Evolutionary conservation across 2,329 filamentous ascomycete species (phyloP).

Genomic region (Colletotrichum cuscutae): DNA sequence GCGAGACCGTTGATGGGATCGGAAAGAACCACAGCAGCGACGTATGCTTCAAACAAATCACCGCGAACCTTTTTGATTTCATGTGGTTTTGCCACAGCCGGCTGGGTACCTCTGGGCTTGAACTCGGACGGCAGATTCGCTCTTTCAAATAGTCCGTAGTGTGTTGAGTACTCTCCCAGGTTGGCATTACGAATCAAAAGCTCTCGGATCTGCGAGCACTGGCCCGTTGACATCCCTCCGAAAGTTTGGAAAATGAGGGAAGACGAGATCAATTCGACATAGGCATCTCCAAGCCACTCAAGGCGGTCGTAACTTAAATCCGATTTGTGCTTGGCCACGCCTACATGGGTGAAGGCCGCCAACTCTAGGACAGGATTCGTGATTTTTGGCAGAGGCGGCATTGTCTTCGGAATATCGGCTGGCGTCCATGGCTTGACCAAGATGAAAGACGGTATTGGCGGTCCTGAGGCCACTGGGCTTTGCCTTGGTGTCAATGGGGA

Average conservation of each 20-base stretch:
- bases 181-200: constrained; percentile 83
- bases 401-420: constrained; percentile 55
- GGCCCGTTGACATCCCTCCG: constrained; percentile 70
- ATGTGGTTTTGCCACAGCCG: constrained; percentile 49
- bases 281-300: constrained; percentile 90
- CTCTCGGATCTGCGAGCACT: constrained; percentile 81
- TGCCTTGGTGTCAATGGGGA: neutral
- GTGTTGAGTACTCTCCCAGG: constrained; percentile 73
- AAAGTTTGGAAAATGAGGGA: constrained; percentile 81
- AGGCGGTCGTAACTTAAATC: constrained; percentile 79
- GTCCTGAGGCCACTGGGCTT: neutral
- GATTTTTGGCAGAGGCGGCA: constrained; percentile 72
- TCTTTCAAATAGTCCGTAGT: constrained; percentile 76
- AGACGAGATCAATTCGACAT: constrained; percentile 81
- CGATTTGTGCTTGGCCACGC: constrained; percentile 48
- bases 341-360: constrained; percentile 75
- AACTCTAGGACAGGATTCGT: constrained; percentile 67
- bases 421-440: constrained; percentile 59
- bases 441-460: constrained; percentile 29
- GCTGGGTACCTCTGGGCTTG: constrained; percentile 38
- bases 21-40: constrained; percentile 80
- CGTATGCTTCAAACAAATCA: constrained; percentile 92
- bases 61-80: constrained; percentile 78
- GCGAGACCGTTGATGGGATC: constrained; percentile 71
- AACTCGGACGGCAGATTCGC: constrained; percentile 66